phyloP scores from a whole-genome alignment of 345 rosid species.

The Eucalyptus fibrosa region DNA sequence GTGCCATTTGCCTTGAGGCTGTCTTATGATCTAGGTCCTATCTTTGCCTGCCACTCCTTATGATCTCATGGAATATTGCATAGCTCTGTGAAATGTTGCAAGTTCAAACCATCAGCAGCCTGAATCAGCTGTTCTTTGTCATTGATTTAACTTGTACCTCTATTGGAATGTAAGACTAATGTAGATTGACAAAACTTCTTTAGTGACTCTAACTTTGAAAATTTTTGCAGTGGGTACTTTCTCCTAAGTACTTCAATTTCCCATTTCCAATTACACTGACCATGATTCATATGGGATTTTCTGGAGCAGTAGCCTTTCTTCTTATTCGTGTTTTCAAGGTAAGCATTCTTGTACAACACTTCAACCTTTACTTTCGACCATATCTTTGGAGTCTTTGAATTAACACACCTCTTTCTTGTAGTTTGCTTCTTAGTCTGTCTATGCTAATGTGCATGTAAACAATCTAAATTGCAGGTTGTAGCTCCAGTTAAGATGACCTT shows the following conservation, averaged over 20 bases:
- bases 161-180: neutral
- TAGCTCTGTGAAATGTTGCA: neutral
- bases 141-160: neutral
- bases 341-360: neutral
- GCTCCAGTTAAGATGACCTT: slow-evolving; percentile 93
- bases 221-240: slow-evolving; percentile 88
- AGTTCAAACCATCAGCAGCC: neutral
- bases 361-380: neutral
- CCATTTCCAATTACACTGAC: slow-evolving; percentile 87
- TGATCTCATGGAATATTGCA: neutral
- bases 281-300: slow-evolving; percentile 94
- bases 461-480: slow-evolving; percentile 54
- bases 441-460: neutral
- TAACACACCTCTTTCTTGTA: neutral
- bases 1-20: neutral
- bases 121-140: neutral
- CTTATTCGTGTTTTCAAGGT: slow-evolving; percentile 96
- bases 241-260: slow-evolving; percentile 82
- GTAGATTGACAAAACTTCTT: neutral
- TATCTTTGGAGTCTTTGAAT: neutral
- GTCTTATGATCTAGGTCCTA: neutral
- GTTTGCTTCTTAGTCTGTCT: neutral
- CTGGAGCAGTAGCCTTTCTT: slow-evolving; percentile 63
- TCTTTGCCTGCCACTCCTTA: neutral
- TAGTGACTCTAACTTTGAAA: neutral